Evolutionary conservation across 805 yeast species (phyloP), one percentile per base, ranked within the genome.

Genomic region (Torulaspora franciscae): DNA sequence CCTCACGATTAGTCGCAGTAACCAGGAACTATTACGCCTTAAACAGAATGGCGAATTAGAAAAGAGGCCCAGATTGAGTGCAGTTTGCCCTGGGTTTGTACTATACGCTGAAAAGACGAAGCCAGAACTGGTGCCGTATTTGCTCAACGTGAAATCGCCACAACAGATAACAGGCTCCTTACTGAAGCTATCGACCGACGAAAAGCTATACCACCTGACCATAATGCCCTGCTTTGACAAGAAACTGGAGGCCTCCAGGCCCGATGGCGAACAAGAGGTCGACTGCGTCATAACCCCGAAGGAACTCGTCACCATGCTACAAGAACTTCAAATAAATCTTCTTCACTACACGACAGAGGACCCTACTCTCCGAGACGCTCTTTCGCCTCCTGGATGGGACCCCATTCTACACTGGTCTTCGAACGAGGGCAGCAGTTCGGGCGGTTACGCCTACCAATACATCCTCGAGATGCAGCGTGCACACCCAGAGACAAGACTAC

Each of bases 171-270:
- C 97, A 0, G 98, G 98, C 0, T 70, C 80, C 14, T 53, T 90
- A 17, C 64, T 91, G 41, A 90, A 90, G 61, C 63, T 72, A 13
- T 58, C 80, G 19, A 46, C 47, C n/a, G 71, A 72, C 13, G 59
- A 68, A 0, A 56, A 75, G 2, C 67, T 89, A 0, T 93, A 87
- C 59, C 97, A 91, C 62, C 66, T 93, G 43, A 77, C 93, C 6
- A 71, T 93, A 15, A 91, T 91, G 98, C 98, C 99, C 1, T 91
- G 98, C 57, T 93, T 93, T 63, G 99, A 93, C 64, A 93, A 93
- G 67, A 93, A 93, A 64, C 73, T 90, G 33, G 99, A 93, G 68
- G 93, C 96, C 23, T 89, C 95, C 3, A 74, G 98, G 49, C 82
- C 85, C 0, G 96, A 87, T 52, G 68, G 73, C 42, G 71, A 66